Evolutionary conservation across 148 eudicot species (phyloP).

Genomic region (Polygonum maritimum): DNA sequence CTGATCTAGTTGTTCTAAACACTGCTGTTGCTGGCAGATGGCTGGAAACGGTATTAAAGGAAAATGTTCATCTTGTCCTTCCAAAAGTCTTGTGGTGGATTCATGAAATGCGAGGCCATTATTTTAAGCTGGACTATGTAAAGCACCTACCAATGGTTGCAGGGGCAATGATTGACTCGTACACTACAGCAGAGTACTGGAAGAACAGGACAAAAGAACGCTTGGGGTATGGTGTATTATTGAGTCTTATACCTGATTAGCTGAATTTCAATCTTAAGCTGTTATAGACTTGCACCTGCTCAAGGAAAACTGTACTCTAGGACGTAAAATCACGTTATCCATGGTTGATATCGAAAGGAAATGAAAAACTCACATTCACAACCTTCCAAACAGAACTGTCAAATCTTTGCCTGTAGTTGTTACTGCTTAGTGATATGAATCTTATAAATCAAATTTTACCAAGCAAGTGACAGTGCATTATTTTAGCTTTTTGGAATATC

Average conservation of each 20-base stretch:
- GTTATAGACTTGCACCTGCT: background rate
- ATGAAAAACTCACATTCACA: background rate
- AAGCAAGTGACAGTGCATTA: background rate
- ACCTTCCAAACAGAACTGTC: background rate
- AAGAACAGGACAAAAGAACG: conserved; percentile 88
- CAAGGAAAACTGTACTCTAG: background rate
- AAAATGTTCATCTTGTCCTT: conserved; percentile 71
- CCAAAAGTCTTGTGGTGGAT: conserved; percentile 99
- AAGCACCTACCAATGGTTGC: conserved; percentile 95
- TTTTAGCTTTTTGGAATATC: background rate
- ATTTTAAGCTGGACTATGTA: conserved; percentile 87
- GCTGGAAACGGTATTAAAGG: conserved; percentile 88
- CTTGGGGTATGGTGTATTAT: conserved; percentile 38
- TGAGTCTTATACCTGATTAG: background rate
- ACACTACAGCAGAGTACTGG: conserved; percentile 93
- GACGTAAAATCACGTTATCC: background rate
- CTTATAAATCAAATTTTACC: background rate
- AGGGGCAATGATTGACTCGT: conserved; percentile 97
- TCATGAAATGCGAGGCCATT: conserved; percentile 99
- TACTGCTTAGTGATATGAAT: background rate
- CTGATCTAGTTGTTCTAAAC: conserved; percentile 84
- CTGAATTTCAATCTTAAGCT: background rate
- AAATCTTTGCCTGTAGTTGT: background rate
- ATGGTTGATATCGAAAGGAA: background rate
- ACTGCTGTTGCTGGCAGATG: conserved; percentile 99